Conservation (phyloP, 2,329 filamentous ascomycete genomes). For the Pseudogymnoascus sp. region DNA sequence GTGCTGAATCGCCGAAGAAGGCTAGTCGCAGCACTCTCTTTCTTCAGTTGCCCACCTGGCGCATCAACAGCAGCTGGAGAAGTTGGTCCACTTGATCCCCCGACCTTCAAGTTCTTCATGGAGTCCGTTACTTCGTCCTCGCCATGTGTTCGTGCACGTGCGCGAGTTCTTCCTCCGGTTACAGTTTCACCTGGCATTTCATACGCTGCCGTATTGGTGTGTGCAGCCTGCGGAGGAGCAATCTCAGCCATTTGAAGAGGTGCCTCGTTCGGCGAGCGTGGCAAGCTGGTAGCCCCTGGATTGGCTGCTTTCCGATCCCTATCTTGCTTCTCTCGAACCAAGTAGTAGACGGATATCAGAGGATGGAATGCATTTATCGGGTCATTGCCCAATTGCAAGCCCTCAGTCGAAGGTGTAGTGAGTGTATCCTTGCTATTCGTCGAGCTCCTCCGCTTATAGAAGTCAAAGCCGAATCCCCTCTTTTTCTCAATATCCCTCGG, state of each 20-base stretch:
- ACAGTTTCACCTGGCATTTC: constrained; percentile 86
- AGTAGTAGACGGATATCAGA: constrained; percentile 85
- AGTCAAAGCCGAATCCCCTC: constrained; percentile 83
- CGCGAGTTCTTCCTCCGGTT: constrained; percentile 73
- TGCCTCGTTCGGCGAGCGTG: constrained; percentile 45
- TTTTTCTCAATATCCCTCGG: constrained; percentile 66
- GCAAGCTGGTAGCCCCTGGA: constrained; percentile 50
- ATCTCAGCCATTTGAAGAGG: constrained; percentile 61
- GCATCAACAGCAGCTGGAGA: constrained; percentile 46
- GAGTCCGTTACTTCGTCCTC: constrained; percentile 80
- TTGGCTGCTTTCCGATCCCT: constrained; percentile 56
- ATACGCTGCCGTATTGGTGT: constrained; percentile 78
- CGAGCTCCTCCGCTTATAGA: constrained; percentile 91
- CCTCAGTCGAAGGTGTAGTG: constrained; percentile 74
- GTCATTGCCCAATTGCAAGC: constrained; percentile 72
- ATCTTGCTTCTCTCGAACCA: constrained; percentile 91
- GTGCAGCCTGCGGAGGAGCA: constrained; percentile 71
- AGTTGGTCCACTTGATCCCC: constrained; percentile 38
- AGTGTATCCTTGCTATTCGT: constrained; percentile 82
- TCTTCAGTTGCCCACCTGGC: constrained; percentile 58
- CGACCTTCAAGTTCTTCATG: constrained; percentile 56
- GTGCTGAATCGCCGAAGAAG: constrained; percentile 88
- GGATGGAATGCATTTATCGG: constrained; percentile 91
- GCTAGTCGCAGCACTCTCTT: constrained; percentile 79
- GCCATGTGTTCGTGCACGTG: constrained; percentile 83